Evolutionary conservation across 1,284 basidiomycete species (phyloP), one percentile per base, ranked within the genome.

Genomic region (Ceratorhiza oryzae-sativae): DNA sequence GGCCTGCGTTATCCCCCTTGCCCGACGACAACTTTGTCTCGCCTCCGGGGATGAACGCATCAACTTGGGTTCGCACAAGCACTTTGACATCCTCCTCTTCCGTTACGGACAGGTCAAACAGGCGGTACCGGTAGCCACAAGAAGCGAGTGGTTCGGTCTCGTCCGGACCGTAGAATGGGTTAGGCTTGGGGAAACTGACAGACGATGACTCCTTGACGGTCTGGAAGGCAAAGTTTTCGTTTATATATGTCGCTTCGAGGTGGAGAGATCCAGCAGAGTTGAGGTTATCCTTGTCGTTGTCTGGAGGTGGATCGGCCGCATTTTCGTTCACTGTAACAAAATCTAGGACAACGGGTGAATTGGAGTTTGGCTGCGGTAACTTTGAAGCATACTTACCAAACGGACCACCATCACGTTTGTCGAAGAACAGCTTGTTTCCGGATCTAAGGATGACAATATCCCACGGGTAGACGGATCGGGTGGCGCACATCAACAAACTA

Each of bases 261-360:
- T 95, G 96, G 59, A 99, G 86, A 0, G 94, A 95, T 1, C 94
- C 93, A 1, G 96, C 94, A 13, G 94, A 90, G 84, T 99, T 99
- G 83, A 98, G 95, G 0, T 90, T 87, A 13, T 95, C 93, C 46
- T 87, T 87, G 18, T 83, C 81, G 77, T 89, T 92, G 77, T 92
- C 91, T 27, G 92, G 87, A 5, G 97, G 97, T 42, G 97, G 94
- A 81, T 99, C 97, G 5, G 90, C 86, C 4, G 97, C 95, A 80
- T 99, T 99, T 84, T 99, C 97, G 82, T 99, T 99, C 79, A 99
- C 97, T 20, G 96, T 98, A 73, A 98, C 90, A 68, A 92, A 97
- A 82, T 99, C 87, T 80, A 53, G 30, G 18, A n/a, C 56, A 41
- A 32, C 18, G 46, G 48, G 34, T 39, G n/a, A 42, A 13, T 32